phyloP scores from a whole-genome alignment of 1,139 yeast species.

The Zhuliangozyma blackwelliae region DNA sequence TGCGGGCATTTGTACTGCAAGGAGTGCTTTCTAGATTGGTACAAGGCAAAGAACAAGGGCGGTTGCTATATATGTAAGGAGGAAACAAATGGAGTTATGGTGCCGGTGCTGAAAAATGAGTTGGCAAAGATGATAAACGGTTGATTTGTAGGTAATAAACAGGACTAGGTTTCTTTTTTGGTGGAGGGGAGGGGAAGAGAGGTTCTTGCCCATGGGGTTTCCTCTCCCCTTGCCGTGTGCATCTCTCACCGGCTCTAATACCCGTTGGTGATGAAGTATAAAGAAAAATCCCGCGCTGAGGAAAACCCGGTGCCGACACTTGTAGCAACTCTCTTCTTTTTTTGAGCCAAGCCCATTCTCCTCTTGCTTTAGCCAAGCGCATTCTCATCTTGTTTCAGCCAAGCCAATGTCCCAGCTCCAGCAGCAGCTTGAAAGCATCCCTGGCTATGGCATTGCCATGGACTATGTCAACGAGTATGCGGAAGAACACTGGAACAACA shows the following conservation, averaged over 20 bases:
- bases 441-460: constrained; percentile 52
- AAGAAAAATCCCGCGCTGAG: too few relatives aligned
- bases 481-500: constrained; percentile 57
- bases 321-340: too few relatives aligned
- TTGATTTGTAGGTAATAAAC: neutral
- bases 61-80: constrained; percentile 55
- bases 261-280: too few relatives aligned
- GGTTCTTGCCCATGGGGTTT: too few relatives aligned
- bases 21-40: constrained; percentile 52
- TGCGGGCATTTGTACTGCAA: constrained; percentile 72
- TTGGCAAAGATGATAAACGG: constrained; percentile 8
- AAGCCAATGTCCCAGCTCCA: constrained; percentile 24
- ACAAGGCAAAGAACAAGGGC: constrained; percentile 34
- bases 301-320: too few relatives aligned
- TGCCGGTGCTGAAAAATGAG: constrained; percentile 17
- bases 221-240: too few relatives aligned
- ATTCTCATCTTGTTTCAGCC: too few relatives aligned
- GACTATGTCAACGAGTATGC: constrained; percentile 64
- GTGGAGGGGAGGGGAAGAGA: too few relatives aligned
- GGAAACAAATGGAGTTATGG: constrained; percentile 52
- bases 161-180: neutral
- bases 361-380: too few relatives aligned
- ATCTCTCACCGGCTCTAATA: too few relatives aligned
- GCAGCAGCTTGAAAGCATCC: constrained; percentile 45
- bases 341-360: too few relatives aligned